Base-by-base conservation (phyloP, 169 alveolate species). In the Babesia gibsoni region DNA sequence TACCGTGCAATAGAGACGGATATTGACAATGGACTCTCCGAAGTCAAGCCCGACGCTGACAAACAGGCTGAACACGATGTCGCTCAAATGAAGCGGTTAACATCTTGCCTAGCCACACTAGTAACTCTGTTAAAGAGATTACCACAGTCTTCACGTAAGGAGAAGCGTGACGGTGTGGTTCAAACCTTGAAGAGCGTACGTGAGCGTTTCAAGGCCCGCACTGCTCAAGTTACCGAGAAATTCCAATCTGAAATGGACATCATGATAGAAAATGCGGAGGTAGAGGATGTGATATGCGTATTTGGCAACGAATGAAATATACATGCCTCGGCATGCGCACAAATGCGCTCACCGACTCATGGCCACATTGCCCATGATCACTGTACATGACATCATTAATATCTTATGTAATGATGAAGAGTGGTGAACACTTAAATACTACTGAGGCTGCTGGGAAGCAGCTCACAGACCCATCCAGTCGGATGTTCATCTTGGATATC, bases 401-500 rank as follows among this genome's bases (percentile, higher is more conserved):
- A 43, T 61, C 22, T 42, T 3, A 16, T 12, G 46, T 58, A 18
- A 61, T 61, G 72, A 32, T 30, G 10, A 49, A 7, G 16, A 2
- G 8, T 35, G 33, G 30, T 0, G 29, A 22, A 7, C 56, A 32
- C 18, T 30, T 30, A 46, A 61, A 1, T 1, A 27, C 27, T n/a
- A 29, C 27, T 48, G 12, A 33, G 14, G 35, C 29, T 8, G 8
- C 74, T 12, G 25, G 23, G 30, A 6, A 25, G 12, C 65, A 23
- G 18, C 42, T 32, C 18, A 66, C 57, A 9, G 85, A 77, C 54
- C 79, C 85, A n/a, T 16, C 29, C 45, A 66, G 70, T n/a, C 33
- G 88, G 75, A 67, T 79, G 56, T 79, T 79, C 45, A 63, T 79
- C 12, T 18, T 54, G 36, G 69, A 65, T 10, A 79, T 79, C 35